Evolutionary conservation across 495 filamentous ascomycete species (phyloP), one percentile per base, ranked within the genome.

Genomic region (Neurospora pannonica): DNA sequence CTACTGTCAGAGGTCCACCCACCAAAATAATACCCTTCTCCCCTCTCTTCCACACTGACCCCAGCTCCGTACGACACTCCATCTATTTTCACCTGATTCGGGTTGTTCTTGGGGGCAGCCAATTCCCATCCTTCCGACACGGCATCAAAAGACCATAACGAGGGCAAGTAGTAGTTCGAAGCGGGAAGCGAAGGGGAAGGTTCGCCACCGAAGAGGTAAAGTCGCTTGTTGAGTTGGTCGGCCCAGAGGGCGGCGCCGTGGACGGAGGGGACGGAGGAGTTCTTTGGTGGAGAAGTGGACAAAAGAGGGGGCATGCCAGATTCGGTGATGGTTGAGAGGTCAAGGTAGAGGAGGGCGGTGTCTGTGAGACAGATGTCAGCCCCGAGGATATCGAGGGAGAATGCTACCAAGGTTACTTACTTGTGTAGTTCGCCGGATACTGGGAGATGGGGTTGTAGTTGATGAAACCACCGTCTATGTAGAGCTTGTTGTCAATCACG

Each of bases 171-270:
- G 24, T 62, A 62, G 11, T 81, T 85, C 0, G 54, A 62, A 17
- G 24, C 28, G 3, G 54, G 54, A 62, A 62, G 54, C 24, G 54
- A 62, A 62, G 54, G 54, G 0, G 54, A 24, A 62, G 54, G 24
- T 73, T 88, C 84, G 36, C 88, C 88, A 19, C 87, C 87, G 76
- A 83, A 89, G 4, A 85, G 79, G 74, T 86, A 89, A 31, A 89
- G 81, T 31, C 83, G 76, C 76, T 87, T 88, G 76, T 89, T 88
- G 37, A 87, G 81, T 34, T 82, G 75, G 73, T 89, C 88, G 13
- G 83, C 78, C 87, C 87, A 89, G 13, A 89, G 76, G 17, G 84
- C 76, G 10, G 86, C 87, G 34, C 87, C 86, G 67, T 76, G 75
- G 21, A 85, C 80, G 71, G 73, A 74, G 0, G 87, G 87, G 36